phyloP scores from a whole-genome alignment of 257 asterid species.

The Jacaranda copaia region DNA sequence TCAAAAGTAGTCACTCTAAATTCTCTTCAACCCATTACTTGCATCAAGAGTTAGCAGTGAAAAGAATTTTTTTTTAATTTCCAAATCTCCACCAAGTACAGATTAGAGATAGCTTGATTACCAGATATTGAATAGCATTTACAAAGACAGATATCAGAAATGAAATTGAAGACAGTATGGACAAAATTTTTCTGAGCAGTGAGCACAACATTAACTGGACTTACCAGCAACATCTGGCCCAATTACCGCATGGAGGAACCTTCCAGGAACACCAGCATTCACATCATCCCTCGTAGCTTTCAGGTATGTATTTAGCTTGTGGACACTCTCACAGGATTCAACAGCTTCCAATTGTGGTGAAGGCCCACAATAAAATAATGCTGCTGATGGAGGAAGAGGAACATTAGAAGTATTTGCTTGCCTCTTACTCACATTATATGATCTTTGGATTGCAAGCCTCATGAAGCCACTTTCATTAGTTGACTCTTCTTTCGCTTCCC shows the following conservation, averaged over 20 bases:
- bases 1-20: neutral
- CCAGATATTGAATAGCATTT: neutral
- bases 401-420: slow-evolving; percentile 45
- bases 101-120: neutral
- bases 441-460: slow-evolving; percentile 43
- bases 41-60: slow-evolving; percentile 13
- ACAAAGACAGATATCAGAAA: neutral
- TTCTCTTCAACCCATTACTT: neutral
- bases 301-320: slow-evolving; percentile 65
- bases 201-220: neutral
- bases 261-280: slow-evolving; percentile 77
- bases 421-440: slow-evolving; percentile 50
- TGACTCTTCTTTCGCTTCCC: slow-evolving; percentile 46
- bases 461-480: slow-evolving; percentile 27
- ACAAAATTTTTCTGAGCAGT: too few relatives aligned
- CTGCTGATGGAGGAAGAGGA: slow-evolving; percentile 83
- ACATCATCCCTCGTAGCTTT: slow-evolving; percentile 64
- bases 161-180: too few relatives aligned
- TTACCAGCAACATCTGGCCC: slow-evolving; percentile 74
- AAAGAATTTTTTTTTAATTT: neutral
- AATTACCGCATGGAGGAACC: slow-evolving; percentile 77
- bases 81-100: slow-evolving; percentile 19
- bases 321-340: slow-evolving; percentile 63
- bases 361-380: slow-evolving; percentile 64
- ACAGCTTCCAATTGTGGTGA: slow-evolving; percentile 60